Percentiles rank a stretch among this genome's conserved stretches.
Evolutionary conservation across 192 early-diverging fungal species (phyloP).

Genomic region (Backusella liffmaniae): DNA sequence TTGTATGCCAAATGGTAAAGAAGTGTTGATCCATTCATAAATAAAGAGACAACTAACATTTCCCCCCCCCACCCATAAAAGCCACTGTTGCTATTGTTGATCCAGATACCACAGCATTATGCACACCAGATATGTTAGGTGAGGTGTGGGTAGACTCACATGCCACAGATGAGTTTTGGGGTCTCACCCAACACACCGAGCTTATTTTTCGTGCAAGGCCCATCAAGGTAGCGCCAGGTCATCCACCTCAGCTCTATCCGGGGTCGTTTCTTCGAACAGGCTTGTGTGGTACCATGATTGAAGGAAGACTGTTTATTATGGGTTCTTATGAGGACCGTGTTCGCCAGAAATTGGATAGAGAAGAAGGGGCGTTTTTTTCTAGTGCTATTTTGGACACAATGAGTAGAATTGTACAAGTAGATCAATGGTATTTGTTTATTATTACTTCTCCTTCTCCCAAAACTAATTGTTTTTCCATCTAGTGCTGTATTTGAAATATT

Average conservation of each 20-base stretch:
- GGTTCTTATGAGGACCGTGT: conserved; percentile 75
- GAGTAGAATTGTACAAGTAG: conserved; percentile 14
- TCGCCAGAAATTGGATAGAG: conserved; percentile 35
- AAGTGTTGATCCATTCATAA: not conserved
- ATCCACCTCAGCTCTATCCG: conserved; percentile 25
- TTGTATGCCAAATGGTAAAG: conserved; percentile 52
- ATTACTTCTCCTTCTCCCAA: no score
- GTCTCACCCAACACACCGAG: conserved; percentile 66
- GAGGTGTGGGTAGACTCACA: conserved; percentile 80
- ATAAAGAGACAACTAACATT: not conserved
- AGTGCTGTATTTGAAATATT: conserved; percentile 62
- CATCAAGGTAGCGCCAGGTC: conserved; percentile 33
- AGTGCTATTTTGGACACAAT: conserved; percentile 33
- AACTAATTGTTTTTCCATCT: not conserved
- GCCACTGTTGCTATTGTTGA: conserved; percentile 75
- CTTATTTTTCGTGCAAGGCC: conserved; percentile 70
- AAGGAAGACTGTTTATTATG: conserved; percentile 67
- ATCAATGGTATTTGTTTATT: conserved; percentile 36
- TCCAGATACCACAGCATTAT: conserved; percentile 72
- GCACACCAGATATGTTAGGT: conserved; percentile 67
- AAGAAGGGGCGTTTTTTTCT: conserved; percentile 31
- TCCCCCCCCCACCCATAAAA: not conserved
- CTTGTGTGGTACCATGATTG: conserved; percentile 64
- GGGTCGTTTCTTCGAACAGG: conserved; percentile 70
- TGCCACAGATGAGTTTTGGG: conserved; percentile 69